phyloP scores from a whole-genome alignment of 129 eudicot genomes.

The Tagetes erecta region DNA sequence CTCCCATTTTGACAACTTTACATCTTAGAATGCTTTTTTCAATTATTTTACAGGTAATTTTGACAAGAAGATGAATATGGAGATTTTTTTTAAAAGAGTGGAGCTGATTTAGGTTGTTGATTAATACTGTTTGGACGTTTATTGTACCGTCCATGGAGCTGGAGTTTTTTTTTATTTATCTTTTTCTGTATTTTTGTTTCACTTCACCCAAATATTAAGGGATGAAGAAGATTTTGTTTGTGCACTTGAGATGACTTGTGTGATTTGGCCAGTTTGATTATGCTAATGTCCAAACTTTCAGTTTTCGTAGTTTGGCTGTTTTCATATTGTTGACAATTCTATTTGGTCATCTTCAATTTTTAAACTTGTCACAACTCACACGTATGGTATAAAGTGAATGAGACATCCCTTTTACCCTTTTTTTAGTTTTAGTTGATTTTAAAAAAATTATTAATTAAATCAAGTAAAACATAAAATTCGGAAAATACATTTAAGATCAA shows the following conservation, averaged over 20 bases:
- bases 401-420: not conserved
- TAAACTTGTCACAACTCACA: not conserved
- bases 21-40: not conserved
- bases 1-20: not conserved
- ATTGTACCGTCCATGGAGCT: conserved; percentile 33
- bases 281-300: conserved; percentile 34
- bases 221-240: conserved; percentile 37
- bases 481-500: too few species aligned
- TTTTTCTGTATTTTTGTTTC: conserved; percentile 4
- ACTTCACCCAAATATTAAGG: conserved; percentile 31
- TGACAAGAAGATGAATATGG: conserved; percentile 28
- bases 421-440: too few species aligned
- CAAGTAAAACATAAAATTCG: too few species aligned
- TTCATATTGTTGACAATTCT: conserved; percentile 1
- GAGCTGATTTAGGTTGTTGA: conserved; percentile 37
- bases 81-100: conserved; percentile 17
- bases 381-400: not conserved
- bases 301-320: conserved; percentile 5
- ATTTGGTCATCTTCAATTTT: not conserved
- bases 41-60: conserved; percentile 29
- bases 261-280: conserved; percentile 31
- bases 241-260: conserved; percentile 22
- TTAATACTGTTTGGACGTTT: conserved; percentile 31
- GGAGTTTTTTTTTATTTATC: conserved; percentile 5
- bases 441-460: too few species aligned